These are phyloP conservation scores for Primulina eburnea DNA, from an alignment of 257 asterid species.

Conservation along the genomic window DNA sequence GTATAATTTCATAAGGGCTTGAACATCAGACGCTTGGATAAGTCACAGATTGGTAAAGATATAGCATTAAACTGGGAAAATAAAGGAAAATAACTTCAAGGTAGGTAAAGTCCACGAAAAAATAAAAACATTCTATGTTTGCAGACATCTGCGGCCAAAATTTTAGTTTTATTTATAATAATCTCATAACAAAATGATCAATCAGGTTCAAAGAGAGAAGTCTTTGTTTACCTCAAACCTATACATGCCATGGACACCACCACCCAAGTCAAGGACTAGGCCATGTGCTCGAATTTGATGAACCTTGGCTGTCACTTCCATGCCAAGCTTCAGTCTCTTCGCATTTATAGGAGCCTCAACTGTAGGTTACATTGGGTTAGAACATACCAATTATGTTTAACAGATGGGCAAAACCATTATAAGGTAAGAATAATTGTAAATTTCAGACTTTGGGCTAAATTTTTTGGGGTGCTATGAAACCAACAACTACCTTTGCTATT, in stretches of 20 bases:
- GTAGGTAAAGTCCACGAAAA: background rate
- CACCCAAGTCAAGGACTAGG: slow-evolving; percentile 86
- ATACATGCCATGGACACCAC: slow-evolving; percentile 77
- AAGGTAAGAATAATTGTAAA: background rate
- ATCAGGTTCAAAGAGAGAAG: background rate
- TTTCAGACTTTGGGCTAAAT: background rate
- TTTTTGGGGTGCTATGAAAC: background rate
- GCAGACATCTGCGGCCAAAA: background rate
- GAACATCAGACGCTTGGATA: background rate
- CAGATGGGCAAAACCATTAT: background rate
- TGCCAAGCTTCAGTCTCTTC: slow-evolving; percentile 70
- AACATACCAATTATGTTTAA: slow-evolving; percentile 8
- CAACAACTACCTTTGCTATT: slow-evolving; percentile 36
- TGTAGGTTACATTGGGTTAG: slow-evolving; percentile 27
- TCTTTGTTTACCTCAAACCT: slow-evolving; percentile 67
- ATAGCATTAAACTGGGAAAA: background rate
- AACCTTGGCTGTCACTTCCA: slow-evolving; percentile 68
- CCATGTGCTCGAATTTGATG: slow-evolving; percentile 82
- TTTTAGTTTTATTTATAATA: background rate
- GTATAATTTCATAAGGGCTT: background rate
- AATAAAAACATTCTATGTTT: background rate
- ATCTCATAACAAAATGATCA: slow-evolving; percentile 4
- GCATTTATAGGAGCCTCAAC: slow-evolving; percentile 41
- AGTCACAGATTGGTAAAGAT: background rate
- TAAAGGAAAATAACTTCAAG: background rate